phyloP scores from a whole-genome alignment of 139 green algal genomes.

The Chlamydomonas asymmetrica region DNA sequence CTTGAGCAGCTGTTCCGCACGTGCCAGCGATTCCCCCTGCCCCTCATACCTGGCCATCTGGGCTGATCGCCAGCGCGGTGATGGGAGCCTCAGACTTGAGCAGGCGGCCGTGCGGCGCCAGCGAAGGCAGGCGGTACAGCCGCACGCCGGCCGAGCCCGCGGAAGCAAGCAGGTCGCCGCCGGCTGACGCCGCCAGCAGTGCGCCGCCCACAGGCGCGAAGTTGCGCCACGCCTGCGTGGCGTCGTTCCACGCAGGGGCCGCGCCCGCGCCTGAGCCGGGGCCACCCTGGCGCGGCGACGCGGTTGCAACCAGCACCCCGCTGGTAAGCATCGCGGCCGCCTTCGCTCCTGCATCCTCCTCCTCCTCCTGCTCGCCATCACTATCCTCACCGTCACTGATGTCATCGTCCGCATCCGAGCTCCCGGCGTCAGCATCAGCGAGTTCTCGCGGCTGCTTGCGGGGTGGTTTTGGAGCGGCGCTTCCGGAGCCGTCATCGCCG shows the following conservation, averaged over 20 bases:
- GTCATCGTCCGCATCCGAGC: background rate
- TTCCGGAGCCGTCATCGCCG: no score
- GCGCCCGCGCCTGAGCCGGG: background rate
- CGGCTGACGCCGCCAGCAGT: conserved; percentile 52
- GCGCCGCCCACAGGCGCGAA: conserved; percentile 47
- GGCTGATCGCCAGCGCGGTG: conserved; percentile 55
- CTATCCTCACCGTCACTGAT: background rate
- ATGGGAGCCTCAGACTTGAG: conserved; percentile 28
- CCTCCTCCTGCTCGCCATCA: background rate
- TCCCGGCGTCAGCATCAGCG: background rate
- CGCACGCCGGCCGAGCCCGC: conserved; percentile 62
- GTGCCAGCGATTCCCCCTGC: background rate
- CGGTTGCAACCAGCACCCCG: no score
- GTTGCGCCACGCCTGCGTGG: conserved; percentile 16
- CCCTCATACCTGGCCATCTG: conserved; percentile 28
- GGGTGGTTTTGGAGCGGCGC: no score
- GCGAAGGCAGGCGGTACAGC: conserved; percentile 20
- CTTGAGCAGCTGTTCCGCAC: background rate
- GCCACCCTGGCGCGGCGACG: no score
- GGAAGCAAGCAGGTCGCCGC: conserved; percentile 67
- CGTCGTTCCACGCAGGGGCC: conserved; percentile 1
- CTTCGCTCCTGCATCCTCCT: background rate
- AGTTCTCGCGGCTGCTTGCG: background rate
- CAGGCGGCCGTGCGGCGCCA: conserved; percentile 2
- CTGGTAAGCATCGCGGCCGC: no score